These are phyloP conservation scores for Aspergillus diversus DNA, from an alignment of 495 filamentous ascomycete species.

Conservation along the genomic window DNA sequence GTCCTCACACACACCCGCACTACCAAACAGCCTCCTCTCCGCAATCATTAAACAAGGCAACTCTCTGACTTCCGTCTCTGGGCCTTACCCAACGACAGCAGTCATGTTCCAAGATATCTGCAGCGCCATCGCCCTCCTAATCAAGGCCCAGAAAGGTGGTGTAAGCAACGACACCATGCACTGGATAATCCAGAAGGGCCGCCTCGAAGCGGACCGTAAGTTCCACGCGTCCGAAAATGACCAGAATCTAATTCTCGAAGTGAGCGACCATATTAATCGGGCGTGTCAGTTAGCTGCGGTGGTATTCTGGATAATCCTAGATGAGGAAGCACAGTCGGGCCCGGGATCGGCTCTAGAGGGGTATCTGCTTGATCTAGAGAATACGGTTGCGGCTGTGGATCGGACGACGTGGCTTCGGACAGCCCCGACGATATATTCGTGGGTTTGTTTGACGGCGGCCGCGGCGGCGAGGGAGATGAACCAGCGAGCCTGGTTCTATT, in stretches of 20 bases:
- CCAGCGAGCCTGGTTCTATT: not conserved
- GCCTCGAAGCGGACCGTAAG: not conserved
- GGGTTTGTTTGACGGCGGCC: slow-evolving; percentile 1
- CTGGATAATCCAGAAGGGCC: slow-evolving; percentile 7
- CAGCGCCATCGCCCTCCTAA: not conserved
- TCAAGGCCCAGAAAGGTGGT: not conserved
- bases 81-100: not conserved
- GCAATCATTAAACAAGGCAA: not conserved
- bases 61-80: not conserved
- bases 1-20: not conserved
- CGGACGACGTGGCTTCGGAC: not conserved
- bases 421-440: not conserved
- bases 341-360: not conserved
- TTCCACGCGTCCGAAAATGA: not conserved
- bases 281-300: not conserved
- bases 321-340: not conserved
- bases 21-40: not conserved
- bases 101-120: slow-evolving; percentile 2
- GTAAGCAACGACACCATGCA: not conserved
- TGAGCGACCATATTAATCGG: not conserved
- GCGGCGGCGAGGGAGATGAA: not conserved
- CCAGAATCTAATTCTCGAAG: not conserved
- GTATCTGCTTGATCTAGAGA: not conserved
- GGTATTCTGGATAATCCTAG: not conserved
- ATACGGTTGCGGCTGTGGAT: not conserved